phyloP scores from a whole-genome alignment of 2,329 filamentous ascomycete genomes.

The Cadophora malorum region DNA sequence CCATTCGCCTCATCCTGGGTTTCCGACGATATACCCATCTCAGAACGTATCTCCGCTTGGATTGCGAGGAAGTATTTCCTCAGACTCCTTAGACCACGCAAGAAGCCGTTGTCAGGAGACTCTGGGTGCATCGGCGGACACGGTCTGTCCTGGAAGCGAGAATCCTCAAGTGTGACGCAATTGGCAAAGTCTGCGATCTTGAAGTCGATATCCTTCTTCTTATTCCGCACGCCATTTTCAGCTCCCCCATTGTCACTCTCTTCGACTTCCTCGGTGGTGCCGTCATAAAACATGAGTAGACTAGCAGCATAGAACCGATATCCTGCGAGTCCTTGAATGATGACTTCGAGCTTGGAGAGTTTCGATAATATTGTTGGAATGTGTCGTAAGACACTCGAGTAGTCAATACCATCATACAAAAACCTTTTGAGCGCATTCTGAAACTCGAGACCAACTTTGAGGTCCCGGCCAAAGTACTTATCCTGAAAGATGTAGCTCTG shows the following conservation, averaged over 20 bases:
- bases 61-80: slow-evolving; percentile 87
- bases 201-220: slow-evolving; percentile 73
- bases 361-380: slow-evolving; percentile 89
- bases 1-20: slow-evolving; percentile 21
- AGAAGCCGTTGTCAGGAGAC: slow-evolving; percentile 85
- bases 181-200: slow-evolving; percentile 99
- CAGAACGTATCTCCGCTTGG: slow-evolving; percentile 71
- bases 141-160: slow-evolving; percentile 59
- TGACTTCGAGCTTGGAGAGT: slow-evolving; percentile 80
- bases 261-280: slow-evolving; percentile 65
- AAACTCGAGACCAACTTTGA: slow-evolving; percentile 89
- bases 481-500: slow-evolving; percentile 94
- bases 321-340: slow-evolving; percentile 78
- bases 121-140: slow-evolving; percentile 85
- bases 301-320: slow-evolving; percentile 97
- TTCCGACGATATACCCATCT: slow-evolving; percentile 31
- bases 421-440: slow-evolving; percentile 87
- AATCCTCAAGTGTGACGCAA: slow-evolving; percentile 87
- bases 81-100: slow-evolving; percentile 81
- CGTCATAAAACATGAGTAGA: slow-evolving; percentile 94
- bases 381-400: slow-evolving; percentile 80
- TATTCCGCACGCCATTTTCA: slow-evolving; percentile 47
- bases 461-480: slow-evolving; percentile 92
- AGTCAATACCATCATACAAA: slow-evolving; percentile 86
- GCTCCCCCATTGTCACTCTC: slow-evolving; percentile 50